Evolutionary conservation across 495 filamentous ascomycete species (phyloP).

Genomic region (Aspergillus baeticus): DNA sequence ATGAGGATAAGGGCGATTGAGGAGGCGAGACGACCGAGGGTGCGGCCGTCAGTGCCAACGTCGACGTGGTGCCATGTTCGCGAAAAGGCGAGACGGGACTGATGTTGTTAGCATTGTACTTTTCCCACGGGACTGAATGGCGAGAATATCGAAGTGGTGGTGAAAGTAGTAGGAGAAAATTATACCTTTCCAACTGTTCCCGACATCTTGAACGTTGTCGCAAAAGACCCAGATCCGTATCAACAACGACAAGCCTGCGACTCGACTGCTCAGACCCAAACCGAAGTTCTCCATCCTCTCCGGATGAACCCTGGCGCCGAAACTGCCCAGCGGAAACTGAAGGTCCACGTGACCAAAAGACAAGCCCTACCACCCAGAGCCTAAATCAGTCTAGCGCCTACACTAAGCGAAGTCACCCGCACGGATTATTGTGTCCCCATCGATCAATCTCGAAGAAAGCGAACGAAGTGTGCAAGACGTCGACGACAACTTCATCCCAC

Average conservation of each 20-base stretch:
- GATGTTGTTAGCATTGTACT: not conserved
- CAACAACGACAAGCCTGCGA: not conserved
- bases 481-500: conserved; percentile 18
- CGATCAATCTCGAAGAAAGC: conserved; percentile 8
- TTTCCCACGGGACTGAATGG: not conserved
- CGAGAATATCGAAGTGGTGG: not conserved
- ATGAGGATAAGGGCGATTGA: conserved; percentile 89
- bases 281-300: not conserved
- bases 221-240: not conserved
- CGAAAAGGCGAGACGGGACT: conserved; percentile 97
- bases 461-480: conserved; percentile 17
- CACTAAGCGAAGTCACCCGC: conserved; percentile 48
- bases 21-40: conserved; percentile 84
- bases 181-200: conserved; percentile 48
- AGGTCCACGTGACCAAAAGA: conserved; percentile 10
- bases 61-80: conserved; percentile 88
- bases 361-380: conserved; percentile 25
- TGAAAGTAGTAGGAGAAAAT: not conserved
- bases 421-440: conserved; percentile 27
- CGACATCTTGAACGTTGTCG: conserved; percentile 37
- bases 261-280: not conserved
- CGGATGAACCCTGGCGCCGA: not conserved
- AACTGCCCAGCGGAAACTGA: not conserved
- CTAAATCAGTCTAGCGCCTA: conserved; percentile 17
- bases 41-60: conserved; percentile 56